Conservation (phyloP, 345 rosid species). For the Ceriops tagal region DNA sequence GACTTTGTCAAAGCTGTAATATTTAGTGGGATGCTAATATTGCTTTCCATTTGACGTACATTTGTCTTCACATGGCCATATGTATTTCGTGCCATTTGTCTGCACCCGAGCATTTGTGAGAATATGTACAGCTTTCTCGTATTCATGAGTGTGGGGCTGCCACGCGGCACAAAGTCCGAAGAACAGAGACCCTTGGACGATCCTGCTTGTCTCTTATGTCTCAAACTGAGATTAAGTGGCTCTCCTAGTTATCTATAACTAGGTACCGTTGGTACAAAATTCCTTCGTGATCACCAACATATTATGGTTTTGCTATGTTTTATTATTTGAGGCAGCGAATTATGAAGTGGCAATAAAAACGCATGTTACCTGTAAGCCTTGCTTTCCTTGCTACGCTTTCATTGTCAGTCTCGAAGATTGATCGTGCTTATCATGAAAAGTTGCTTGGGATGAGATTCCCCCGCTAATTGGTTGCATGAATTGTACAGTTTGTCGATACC, state of each 20-base stretch:
- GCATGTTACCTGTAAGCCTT: conserved; percentile 19
- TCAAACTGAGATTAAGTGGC: background rate
- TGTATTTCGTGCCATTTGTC: background rate
- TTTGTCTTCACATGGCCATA: background rate
- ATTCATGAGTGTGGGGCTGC: conserved; percentile 45
- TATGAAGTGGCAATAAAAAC: background rate
- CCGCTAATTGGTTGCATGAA: conserved; percentile 15
- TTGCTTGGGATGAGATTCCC: conserved; percentile 18
- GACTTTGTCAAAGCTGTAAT: too few species aligned
- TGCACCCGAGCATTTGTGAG: conserved; percentile 11
- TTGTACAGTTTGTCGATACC: conserved; percentile 29
- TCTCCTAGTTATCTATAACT: conserved; percentile 13
- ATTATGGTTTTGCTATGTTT: background rate
- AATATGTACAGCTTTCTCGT: conserved; percentile 6
- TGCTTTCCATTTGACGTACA: background rate
- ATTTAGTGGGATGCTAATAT: too few species aligned
- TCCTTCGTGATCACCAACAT: background rate
- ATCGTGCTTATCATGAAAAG: conserved; percentile 16
- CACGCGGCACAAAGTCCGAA: conserved; percentile 38
- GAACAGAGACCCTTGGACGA: conserved; percentile 3
- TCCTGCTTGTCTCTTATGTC: conserved; percentile 1
- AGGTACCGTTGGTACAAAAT: background rate
- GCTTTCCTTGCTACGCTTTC: conserved; percentile 15
- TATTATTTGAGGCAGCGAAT: background rate
- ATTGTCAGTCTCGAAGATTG: conserved; percentile 16